phyloP scores from a whole-genome alignment of 2,329 filamentous ascomycete species.

The Cercospora berteroae region DNA sequence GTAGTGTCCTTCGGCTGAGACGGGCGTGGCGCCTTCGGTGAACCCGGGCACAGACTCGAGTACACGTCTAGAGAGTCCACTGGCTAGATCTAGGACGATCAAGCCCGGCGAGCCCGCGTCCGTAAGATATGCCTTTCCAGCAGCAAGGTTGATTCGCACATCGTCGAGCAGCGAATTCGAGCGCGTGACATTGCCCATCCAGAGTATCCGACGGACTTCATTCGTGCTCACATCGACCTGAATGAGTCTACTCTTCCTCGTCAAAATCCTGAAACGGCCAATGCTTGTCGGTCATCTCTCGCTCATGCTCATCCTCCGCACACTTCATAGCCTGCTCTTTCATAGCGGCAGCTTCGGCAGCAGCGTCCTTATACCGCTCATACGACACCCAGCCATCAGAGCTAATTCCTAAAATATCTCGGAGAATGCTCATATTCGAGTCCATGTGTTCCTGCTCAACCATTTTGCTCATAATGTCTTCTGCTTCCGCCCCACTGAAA shows the following conservation, averaged over 20 bases:
- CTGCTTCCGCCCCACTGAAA: slow-evolving; percentile 17
- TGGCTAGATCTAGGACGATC: slow-evolving; percentile 21
- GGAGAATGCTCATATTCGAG: slow-evolving; percentile 27
- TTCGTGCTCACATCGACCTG: slow-evolving; percentile 38
- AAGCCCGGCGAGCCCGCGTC: slow-evolving; percentile 24
- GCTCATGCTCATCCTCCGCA: too few relatives aligned
- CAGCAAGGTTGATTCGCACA: slow-evolving; percentile 37
- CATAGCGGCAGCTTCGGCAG: too few relatives aligned
- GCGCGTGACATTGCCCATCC: slow-evolving; percentile 37
- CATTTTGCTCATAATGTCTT: slow-evolving; percentile 28
- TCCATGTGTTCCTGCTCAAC: slow-evolving; percentile 30
- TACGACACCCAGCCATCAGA: slow-evolving; percentile 29
- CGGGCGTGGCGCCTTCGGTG: slow-evolving; percentile 31
- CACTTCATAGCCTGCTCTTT: too few relatives aligned
- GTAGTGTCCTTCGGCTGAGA: slow-evolving; percentile 34
- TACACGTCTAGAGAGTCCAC: slow-evolving; percentile 29
- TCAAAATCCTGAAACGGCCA: too few relatives aligned
- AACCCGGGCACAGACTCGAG: slow-evolving; percentile 31
- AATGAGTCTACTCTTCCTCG: too few relatives aligned
- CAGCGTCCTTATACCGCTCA: slow-evolving; percentile 27
- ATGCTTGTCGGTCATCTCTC: too few relatives aligned
- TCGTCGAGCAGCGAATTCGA: slow-evolving; percentile 33
- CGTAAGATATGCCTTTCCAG: slow-evolving; percentile 35
- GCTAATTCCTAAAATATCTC: slow-evolving; percentile 22
- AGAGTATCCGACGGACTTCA: slow-evolving; percentile 36